A percentile compares a stretch with the other conserved stretches of the same genome.
phyloP scores from a whole-genome alignment of 2,329 filamentous ascomycete species.

The Fusarium torulosum region DNA sequence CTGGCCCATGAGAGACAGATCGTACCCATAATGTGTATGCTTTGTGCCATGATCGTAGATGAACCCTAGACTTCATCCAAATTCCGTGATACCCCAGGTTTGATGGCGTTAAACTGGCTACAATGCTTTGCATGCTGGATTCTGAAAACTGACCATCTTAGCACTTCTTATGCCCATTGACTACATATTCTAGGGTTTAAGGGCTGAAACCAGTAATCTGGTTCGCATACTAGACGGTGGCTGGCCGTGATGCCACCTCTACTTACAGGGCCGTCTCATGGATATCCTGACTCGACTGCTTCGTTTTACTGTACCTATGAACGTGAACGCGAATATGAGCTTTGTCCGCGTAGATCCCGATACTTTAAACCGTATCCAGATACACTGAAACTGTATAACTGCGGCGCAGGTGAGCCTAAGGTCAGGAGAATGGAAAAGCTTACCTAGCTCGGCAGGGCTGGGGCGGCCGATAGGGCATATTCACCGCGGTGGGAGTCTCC shows the following conservation, averaged over 20 bases:
- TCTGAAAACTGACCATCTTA: not conserved
- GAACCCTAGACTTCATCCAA: constrained; percentile 22
- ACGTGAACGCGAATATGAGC: not conserved
- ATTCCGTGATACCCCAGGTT: constrained; percentile 32
- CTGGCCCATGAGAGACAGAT: constrained; percentile 21
- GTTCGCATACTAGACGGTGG: not conserved
- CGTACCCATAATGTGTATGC: constrained; percentile 30
- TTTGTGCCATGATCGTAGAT: constrained; percentile 27
- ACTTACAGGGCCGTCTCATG: not conserved
- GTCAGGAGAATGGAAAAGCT: constrained; percentile 5
- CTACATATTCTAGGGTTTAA: not conserved
- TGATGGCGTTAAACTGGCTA: constrained; percentile 16
- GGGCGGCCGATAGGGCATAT: constrained; percentile 13
- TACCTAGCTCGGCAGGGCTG: constrained; percentile 19
- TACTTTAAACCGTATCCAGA: constrained; percentile 19
- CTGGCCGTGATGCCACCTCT: not conserved
- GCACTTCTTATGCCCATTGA: not conserved
- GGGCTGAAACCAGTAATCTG: constrained; percentile 1
- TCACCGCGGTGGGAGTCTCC: constrained; percentile 32
- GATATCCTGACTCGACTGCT: constrained; percentile 26
- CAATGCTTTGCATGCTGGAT: constrained; percentile 1
- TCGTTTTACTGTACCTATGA: not conserved
- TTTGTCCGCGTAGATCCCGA: constrained; percentile 21
- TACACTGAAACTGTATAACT: constrained; percentile 12
- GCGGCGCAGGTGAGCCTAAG: constrained; percentile 22